Evolutionary conservation across 805 yeast genomes (phyloP), one percentile per base, ranked within the genome.

Genomic region (Monosporozyma siamensis): DNA sequence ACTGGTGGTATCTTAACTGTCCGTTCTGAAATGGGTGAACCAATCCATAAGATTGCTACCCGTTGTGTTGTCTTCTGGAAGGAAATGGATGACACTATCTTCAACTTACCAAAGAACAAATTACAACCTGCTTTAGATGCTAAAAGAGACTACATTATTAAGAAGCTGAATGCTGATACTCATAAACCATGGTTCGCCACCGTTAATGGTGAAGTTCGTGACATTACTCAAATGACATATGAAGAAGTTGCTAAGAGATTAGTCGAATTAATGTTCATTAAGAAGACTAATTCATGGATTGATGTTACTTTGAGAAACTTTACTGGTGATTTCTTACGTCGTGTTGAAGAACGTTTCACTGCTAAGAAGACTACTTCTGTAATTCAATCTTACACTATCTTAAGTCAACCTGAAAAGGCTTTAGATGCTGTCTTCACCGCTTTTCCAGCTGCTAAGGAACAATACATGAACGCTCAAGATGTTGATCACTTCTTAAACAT

Each of bases 11-110:
- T 92, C 52, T 72, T 92, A 54, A 90, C 98, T 43, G 98, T 92
- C 48, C 75, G 85, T 63, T 90, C 97, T 14, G 99, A 92, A 72
- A 92, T 92, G 98, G 98, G 99, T 63, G 98, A 92, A 72, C 98
- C 98, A 59, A 92, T 92, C 61, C 99, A 92, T 69, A 92, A 92
- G 72, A 77, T 92, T 53, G 97, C 98, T 24, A 92, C 99, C 45
- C 82, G 98, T 65, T 97, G 96, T 74, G 97, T 92, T 47, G 63
- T 85, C 67, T 79, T 92, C 64, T 92, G 99, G 98, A 85, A 87
- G 64, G 97, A 92, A 69, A 72, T 92, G 70, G 99, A 92, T 67
- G 90, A 86, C 53, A 86, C 95, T 38, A 77, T 92, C 54, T 90
- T 92, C 74, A 75, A 78, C 55, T 74, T 88, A 64, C 96, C 98